phyloP scores from a whole-genome alignment of 768 basidiomycete species.

The Mycena vitilis region DNA sequence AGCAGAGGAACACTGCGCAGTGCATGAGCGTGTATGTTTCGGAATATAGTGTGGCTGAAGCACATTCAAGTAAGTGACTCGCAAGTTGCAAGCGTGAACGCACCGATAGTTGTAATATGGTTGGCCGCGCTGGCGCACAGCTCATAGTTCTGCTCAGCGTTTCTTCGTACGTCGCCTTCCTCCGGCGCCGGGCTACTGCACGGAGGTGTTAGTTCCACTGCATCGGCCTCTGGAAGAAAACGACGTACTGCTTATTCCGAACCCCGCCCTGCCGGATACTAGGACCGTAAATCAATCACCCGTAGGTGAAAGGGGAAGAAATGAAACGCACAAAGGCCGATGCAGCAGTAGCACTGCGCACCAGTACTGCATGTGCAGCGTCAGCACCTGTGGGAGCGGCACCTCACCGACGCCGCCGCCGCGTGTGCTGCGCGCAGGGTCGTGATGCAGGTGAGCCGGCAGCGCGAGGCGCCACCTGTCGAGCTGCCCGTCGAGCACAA shows the following conservation, averaged over 20 bases:
- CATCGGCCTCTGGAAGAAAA: background rate
- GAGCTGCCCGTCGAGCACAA: slow-evolving; percentile 68
- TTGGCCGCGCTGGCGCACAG: slow-evolving; percentile 83
- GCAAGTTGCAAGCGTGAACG: slow-evolving; percentile 27
- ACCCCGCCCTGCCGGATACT: slow-evolving; percentile 55
- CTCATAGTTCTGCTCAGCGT: slow-evolving; percentile 75
- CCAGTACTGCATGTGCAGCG: slow-evolving; percentile 90
- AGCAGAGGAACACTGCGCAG: slow-evolving; percentile 77
- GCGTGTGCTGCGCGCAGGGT: slow-evolving; percentile 47
- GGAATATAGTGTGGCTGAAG: slow-evolving; percentile 66
- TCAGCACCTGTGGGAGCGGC: slow-evolving; percentile 74
- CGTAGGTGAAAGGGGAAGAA: slow-evolving; percentile 11
- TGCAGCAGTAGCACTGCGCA: slow-evolving; percentile 80
- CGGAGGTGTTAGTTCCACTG: background rate
- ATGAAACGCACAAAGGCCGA: slow-evolving; percentile 77
- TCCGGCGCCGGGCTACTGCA: slow-evolving; percentile 52
- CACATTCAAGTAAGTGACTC: slow-evolving; percentile 1
- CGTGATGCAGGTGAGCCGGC: slow-evolving; percentile 74
- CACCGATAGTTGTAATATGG: slow-evolving; percentile 78
- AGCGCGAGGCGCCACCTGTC: slow-evolving; percentile 84
- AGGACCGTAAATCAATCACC: slow-evolving; percentile 27
- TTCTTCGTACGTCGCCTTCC: slow-evolving; percentile 64
- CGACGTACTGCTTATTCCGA: slow-evolving; percentile 54
- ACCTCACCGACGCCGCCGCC: slow-evolving; percentile 29
- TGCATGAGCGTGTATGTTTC: slow-evolving; percentile 71